phyloP scores from a whole-genome alignment of 169 alveolate genomes.

The Cyclospora cayetanensis region DNA sequence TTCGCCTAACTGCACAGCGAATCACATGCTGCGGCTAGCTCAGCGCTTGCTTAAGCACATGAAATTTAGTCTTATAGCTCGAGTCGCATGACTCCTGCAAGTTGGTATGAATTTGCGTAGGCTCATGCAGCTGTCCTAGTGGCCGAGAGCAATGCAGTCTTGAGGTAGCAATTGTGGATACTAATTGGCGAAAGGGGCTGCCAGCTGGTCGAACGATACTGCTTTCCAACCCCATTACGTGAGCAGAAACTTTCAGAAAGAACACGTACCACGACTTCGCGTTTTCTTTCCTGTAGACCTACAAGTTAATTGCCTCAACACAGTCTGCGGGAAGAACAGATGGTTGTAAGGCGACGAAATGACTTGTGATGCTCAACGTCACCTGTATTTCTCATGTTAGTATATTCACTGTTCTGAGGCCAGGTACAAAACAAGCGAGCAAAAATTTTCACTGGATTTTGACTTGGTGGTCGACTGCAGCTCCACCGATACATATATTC shows the following conservation, averaged over 20 bases:
- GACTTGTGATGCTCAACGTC: background rate
- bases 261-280: no score
- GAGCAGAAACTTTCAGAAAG: background rate
- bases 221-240: background rate
- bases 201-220: slow-evolving; percentile 21
- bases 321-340: no score
- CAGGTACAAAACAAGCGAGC: background rate
- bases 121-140: slow-evolving; percentile 31
- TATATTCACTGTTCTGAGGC: background rate
- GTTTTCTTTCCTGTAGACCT: no score
- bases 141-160: background rate
- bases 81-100: no score
- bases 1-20: no score
- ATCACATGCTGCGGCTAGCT: no score
- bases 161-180: background rate
- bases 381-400: no score
- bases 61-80: no score
- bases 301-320: no score
- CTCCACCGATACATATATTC: background rate
- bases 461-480: background rate
- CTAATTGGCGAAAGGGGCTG: background rate
- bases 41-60: no score
- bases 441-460: background rate
- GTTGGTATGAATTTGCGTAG: background rate
- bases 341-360: background rate